A percentile compares a stretch with the other conserved stretches of the same genome.
These are phyloP conservation scores for Plectosphaerella sp. DNA, from an alignment of 2,329 filamentous ascomycete genomes.

Conservation along the genomic window DNA sequence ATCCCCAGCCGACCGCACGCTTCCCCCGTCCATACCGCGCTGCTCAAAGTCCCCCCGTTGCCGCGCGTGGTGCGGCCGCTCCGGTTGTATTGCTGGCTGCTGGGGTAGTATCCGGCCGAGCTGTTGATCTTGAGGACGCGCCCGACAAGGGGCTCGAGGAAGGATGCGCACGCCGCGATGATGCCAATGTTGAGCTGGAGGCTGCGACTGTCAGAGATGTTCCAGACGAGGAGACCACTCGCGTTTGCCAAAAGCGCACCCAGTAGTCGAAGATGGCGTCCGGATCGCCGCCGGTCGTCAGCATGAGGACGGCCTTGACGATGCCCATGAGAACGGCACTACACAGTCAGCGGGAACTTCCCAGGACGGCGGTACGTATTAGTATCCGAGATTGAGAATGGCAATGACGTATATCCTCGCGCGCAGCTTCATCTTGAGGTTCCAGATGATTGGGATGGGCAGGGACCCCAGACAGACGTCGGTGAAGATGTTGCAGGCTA, in stretches of 20 bases:
- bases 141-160: constrained; percentile 29
- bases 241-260: constrained; percentile 19
- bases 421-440: constrained; percentile 18
- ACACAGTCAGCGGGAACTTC: not conserved
- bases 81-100: constrained; percentile 1
- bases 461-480: constrained; percentile 21
- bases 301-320: constrained; percentile 22
- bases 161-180: constrained; percentile 32
- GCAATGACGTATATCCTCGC: constrained; percentile 19
- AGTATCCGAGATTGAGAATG: constrained; percentile 24
- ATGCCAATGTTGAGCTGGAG: constrained; percentile 35
- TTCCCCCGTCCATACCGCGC: not conserved
- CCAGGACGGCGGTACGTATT: constrained; percentile 12
- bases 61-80: constrained; percentile 2
- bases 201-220: constrained; percentile 15
- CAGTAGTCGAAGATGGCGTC: constrained; percentile 19
- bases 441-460: constrained; percentile 24
- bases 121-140: constrained; percentile 19
- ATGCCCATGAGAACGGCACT: constrained; percentile 22
- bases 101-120: constrained; percentile 6
- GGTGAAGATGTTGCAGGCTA: constrained; percentile 24
- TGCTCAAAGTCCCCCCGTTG: constrained; percentile 1
- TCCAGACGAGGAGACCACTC: constrained; percentile 1
- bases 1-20: not conserved
- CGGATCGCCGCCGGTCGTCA: constrained; percentile 19